phyloP scores from a whole-genome alignment of 306 rosid species.

The Neltuma alba region DNA sequence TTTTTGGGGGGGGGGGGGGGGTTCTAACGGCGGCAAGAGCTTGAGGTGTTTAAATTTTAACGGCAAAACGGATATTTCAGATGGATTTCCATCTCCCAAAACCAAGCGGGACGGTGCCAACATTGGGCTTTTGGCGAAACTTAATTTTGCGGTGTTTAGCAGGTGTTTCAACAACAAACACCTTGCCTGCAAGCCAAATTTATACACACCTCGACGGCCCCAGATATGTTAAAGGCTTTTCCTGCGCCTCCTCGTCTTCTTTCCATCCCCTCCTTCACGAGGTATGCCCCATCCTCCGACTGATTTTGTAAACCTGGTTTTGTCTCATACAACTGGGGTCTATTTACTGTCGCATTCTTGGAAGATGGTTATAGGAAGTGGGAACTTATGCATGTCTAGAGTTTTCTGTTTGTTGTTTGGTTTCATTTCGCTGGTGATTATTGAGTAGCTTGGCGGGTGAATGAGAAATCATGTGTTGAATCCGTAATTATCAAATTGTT shows the following conservation, averaged over 20 bases:
- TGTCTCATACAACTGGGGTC: neutral
- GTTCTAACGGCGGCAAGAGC: neutral
- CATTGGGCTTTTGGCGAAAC: neutral
- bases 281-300: slow-evolving; percentile 14
- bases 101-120: neutral
- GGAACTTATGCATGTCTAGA: neutral
- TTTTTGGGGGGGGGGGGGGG: too few species aligned
- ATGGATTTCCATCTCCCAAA: too few species aligned
- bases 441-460: neutral
- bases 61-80: too few species aligned
- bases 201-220: too few species aligned
- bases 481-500: neutral
- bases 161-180: neutral
- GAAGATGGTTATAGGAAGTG: neutral
- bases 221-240: slow-evolving; percentile 38
- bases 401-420: neutral
- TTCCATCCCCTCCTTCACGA: neutral
- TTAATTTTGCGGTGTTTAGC: neutral
- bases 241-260: slow-evolving; percentile 38
- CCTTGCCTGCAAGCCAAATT: neutral
- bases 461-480: neutral
- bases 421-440: neutral
- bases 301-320: neutral
- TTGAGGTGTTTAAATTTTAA: too few species aligned
- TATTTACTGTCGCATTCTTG: neutral